Percentiles rank a stretch among this genome's conserved stretches.
Conservation (phyloP, 1,284 basidiomycete species). For the Cryptococcus sp. region DNA sequence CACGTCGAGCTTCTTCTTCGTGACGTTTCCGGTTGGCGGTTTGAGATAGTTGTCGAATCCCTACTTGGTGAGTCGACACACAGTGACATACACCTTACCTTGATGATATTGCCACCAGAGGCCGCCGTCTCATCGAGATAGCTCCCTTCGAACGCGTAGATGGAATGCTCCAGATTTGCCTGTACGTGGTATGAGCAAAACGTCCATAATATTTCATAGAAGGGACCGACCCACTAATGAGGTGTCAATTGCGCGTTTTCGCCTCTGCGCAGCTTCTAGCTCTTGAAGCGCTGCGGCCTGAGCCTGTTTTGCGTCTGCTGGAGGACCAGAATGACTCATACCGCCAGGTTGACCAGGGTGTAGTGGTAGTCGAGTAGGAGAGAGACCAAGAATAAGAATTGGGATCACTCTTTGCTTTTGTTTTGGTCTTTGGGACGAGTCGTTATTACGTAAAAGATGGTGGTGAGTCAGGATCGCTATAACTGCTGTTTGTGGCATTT, state of each 20-base stretch:
- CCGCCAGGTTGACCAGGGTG: not conserved
- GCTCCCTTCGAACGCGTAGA: slow-evolving; percentile 57
- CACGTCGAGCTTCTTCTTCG: slow-evolving; percentile 50
- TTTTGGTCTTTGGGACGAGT: too few relatives aligned
- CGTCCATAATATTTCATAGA: not conserved
- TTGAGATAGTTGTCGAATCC: slow-evolving; percentile 58
- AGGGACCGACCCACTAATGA: slow-evolving; percentile 30
- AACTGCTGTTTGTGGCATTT: too few relatives aligned
- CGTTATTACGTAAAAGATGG: too few relatives aligned
- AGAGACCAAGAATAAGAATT: too few relatives aligned
- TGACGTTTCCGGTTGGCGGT: slow-evolving; percentile 43
- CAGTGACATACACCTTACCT: slow-evolving; percentile 32
- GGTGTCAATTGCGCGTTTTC: slow-evolving; percentile 46
- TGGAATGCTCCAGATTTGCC: slow-evolving; percentile 55
- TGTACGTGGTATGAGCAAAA: slow-evolving; percentile 20
- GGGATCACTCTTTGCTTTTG: too few relatives aligned
- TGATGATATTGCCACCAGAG: slow-evolving; percentile 55
- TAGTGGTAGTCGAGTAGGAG: too few relatives aligned
- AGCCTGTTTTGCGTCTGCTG: slow-evolving; percentile 52
- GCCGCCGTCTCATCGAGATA: slow-evolving; percentile 55
- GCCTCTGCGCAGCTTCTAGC: slow-evolving; percentile 44
- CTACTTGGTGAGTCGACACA: slow-evolving; percentile 18
- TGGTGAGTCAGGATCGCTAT: too few relatives aligned
- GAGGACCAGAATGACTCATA: slow-evolving; percentile 48
- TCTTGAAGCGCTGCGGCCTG: slow-evolving; percentile 45